Base-by-base conservation (phyloP, 768 basidiomycete species). In the Podaxis sp. region DNA sequence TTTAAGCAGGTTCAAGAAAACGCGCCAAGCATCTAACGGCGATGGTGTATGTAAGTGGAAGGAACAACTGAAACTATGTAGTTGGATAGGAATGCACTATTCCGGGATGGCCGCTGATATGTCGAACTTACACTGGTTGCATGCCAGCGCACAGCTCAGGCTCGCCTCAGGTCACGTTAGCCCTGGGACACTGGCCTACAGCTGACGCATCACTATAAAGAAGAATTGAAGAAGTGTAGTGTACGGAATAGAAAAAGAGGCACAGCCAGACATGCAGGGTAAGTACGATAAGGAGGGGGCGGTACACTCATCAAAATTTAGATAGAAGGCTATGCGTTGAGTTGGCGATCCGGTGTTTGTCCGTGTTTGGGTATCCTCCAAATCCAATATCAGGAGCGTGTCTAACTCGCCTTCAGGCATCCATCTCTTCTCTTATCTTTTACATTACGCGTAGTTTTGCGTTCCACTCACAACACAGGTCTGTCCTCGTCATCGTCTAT, bases 291-390 rank as follows among this genome's bases (percentile, higher is more conserved):
- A 54, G 52, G 52, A 11, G 37, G 2, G 25, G 27, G 52, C 52
- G 23, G 27, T 54, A 38, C 52, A 40, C 16, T 18, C n/a, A 32
- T 38, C 54, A 55, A 23, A 56, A 32, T 46, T 36, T 42, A 50
- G 28, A 35, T 40, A 38, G 25, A 10, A 47, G 55, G 55, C 55
- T 44, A 57, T 57, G 55, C 52, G 53, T 40, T 59, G 38, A 38
- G 37, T n/a, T 56, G 28, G 62, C 7, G 16, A 47, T 32, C 10
- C 25, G 37, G 28, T 50, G 37, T 47, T 23, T 48, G 46, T 38
- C 5, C 57, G 47, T 70, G 63, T 73, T 74, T 75, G 72, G 60
- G 23, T 51, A 4, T 73, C 53, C 59, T 58, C 53, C 52, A 60
- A 9, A 59, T 55, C 58, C 67, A 67, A 70, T 71, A 69, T 69